phyloP scores from a whole-genome alignment of 306 rosid species.

The Acmispon strigosus region DNA sequence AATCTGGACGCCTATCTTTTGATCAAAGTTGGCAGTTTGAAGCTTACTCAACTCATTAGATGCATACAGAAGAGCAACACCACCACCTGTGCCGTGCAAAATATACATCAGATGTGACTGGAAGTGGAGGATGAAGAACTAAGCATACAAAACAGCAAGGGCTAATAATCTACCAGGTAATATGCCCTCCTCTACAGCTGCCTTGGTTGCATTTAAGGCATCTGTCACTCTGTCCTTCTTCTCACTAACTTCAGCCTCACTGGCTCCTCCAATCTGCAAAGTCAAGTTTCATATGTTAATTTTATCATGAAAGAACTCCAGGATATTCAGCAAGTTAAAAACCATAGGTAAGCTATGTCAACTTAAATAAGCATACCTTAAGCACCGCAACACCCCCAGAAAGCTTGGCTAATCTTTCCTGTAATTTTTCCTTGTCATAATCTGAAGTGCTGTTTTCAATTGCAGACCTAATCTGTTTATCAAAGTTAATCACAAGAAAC shows the following conservation, averaged over 20 bases:
- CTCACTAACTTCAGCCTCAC: slow-evolving; percentile 93
- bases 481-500: background rate
- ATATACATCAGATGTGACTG: background rate
- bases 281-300: background rate
- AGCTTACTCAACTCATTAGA: slow-evolving; percentile 78
- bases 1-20: slow-evolving; percentile 92
- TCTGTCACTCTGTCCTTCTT: slow-evolving; percentile 96
- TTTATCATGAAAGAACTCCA: slow-evolving; percentile 1
- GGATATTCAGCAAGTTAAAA: background rate
- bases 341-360: background rate
- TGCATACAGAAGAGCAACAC: slow-evolving; percentile 94
- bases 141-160: background rate
- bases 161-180: slow-evolving; percentile 53
- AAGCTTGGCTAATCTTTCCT: slow-evolving; percentile 92
- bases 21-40: slow-evolving; percentile 81
- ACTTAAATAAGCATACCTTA: slow-evolving; percentile 44
- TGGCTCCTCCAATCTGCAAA: slow-evolving; percentile 92
- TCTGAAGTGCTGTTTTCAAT: slow-evolving; percentile 84
- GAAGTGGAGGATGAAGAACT: background rate
- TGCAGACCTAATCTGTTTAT: slow-evolving; percentile 66
- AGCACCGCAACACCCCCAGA: slow-evolving; percentile 98
- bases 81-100: slow-evolving; percentile 52
- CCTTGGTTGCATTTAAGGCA: slow-evolving; percentile 95
- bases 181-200: slow-evolving; percentile 96
- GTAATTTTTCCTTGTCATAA: slow-evolving; percentile 91